These are phyloP conservation scores for Fusarium sp. DNA, from an alignment of 2,329 filamentous ascomycete species.

Conservation along the genomic window DNA sequence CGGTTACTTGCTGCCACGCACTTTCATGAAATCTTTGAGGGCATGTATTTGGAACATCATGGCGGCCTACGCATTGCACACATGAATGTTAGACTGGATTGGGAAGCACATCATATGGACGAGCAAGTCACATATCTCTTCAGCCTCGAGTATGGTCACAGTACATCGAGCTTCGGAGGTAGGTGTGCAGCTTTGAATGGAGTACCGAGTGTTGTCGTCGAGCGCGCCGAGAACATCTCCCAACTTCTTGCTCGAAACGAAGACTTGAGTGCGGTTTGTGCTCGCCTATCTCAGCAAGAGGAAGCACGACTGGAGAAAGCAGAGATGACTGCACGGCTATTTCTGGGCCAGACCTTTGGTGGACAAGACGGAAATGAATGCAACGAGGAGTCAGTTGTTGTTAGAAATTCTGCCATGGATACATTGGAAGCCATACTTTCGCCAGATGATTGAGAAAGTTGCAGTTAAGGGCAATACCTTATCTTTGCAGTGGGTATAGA, in stretches of 20 bases:
- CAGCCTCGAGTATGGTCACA: conserved; percentile 75
- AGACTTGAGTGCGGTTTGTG: conserved; percentile 80
- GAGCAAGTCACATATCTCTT: conserved; percentile 82
- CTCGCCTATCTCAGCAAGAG: conserved; percentile 74
- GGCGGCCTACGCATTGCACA: conserved; percentile 71
- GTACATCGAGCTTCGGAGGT: conserved; percentile 85
- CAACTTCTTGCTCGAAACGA: conserved; percentile 77
- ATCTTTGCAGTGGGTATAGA: not conserved
- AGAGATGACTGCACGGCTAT: conserved; percentile 69
- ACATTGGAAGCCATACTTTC: conserved; percentile 38
- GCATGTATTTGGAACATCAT: conserved; percentile 65
- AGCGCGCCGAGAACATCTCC: conserved; percentile 81
- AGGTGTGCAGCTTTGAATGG: conserved; percentile 90
- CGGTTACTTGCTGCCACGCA: conserved; percentile 74
- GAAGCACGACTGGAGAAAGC: conserved; percentile 76
- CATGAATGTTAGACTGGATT: conserved; percentile 77
- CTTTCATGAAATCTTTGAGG: conserved; percentile 80
- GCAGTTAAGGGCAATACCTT: not conserved
- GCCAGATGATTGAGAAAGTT: conserved; percentile 3
- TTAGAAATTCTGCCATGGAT: conserved; percentile 19
- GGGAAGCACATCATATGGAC: conserved; percentile 62
- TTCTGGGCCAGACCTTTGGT: conserved; percentile 58
- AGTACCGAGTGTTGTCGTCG: conserved; percentile 77
- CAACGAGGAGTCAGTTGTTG: not conserved
- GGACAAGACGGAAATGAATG: not conserved